Evolutionary conservation across 257 asterid genomes (phyloP).

Genomic region (Leptodermis oblonga): DNA sequence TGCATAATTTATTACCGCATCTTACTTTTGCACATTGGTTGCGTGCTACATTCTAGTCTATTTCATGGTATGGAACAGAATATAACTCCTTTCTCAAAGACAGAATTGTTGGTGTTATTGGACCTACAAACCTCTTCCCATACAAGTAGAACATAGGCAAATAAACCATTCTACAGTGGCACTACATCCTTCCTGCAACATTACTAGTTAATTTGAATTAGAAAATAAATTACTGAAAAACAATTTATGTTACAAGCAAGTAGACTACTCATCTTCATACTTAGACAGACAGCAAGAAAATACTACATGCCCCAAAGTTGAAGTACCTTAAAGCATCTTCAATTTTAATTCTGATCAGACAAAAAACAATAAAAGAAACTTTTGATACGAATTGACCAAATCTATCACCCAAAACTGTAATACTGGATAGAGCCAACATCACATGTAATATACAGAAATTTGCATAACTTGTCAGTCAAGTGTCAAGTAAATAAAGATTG

Average conservation of each 20-base stretch:
- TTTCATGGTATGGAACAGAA: constrained; percentile 70
- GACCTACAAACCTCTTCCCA: constrained; percentile 89
- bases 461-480: neutral
- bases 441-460: neutral
- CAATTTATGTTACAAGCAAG: neutral
- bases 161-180: constrained; percentile 98
- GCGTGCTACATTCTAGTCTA: constrained; percentile 82
- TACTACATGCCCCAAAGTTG: neutral
- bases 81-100: constrained; percentile 82
- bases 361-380: neutral
- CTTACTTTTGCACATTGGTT: constrained; percentile 92
- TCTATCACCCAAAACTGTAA: neutral
- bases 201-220: constrained; percentile 5
- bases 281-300: neutral
- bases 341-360: neutral
- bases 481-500: neutral
- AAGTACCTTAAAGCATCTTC: neutral
- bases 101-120: constrained; percentile 76
- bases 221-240: neutral
- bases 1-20: constrained; percentile 13
- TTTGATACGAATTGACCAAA: constrained; percentile 4
- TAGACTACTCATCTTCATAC: neutral
- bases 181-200: constrained; percentile 96
- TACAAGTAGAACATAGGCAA: constrained; percentile 93
- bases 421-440: neutral